Evolutionary conservation across 306 rosid genomes (phyloP).

Genomic region (Cajanus cajan): DNA sequence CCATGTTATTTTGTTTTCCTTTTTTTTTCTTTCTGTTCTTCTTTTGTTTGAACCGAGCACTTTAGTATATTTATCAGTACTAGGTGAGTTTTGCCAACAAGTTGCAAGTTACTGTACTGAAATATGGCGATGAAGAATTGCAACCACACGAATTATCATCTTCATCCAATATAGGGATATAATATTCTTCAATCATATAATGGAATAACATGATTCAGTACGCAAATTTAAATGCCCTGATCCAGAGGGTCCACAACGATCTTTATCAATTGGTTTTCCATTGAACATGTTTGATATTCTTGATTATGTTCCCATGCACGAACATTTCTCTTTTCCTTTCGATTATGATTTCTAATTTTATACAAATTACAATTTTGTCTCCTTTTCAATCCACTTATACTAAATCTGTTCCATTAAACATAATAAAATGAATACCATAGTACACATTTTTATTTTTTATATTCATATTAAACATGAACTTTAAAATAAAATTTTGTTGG

Average conservation of each 20-base stretch:
- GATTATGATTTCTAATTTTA: conserved; percentile 35
- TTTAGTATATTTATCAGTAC: neutral
- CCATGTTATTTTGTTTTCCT: too few species aligned
- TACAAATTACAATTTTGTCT: neutral
- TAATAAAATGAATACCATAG: neutral
- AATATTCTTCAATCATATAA: neutral
- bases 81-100: neutral
- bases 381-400: neutral
- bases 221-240: neutral
- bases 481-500: neutral
- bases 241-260: conserved; percentile 39
- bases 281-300: conserved; percentile 20
- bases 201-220: conserved; percentile 19
- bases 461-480: neutral
- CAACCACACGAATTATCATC: neutral
- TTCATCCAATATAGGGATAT: neutral
- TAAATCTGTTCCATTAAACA: neutral
- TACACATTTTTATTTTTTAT: neutral
- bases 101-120: neutral
- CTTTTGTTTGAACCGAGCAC: neutral
- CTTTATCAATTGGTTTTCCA: conserved; percentile 17
- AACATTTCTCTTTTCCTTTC: conserved; percentile 23
- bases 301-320: conserved; percentile 43
- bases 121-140: neutral
- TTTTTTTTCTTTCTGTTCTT: neutral